A percentile compares a stretch with the other conserved stretches of the same genome.
Conservation (phyloP, 495 filamentous ascomycete species). For the Annulohypoxylon stygium region DNA sequence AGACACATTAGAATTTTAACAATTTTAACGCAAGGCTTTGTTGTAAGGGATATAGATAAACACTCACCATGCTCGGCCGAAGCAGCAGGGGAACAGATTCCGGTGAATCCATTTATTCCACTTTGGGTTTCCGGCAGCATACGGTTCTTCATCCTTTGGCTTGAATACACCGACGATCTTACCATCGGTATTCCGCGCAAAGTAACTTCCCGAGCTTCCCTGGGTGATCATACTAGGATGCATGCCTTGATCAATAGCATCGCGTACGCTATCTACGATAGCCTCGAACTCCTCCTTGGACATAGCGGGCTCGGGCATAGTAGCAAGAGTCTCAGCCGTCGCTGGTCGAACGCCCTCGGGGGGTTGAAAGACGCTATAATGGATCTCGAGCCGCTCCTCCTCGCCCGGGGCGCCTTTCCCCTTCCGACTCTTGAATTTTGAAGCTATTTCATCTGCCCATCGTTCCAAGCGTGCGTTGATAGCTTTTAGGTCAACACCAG, state of each 20-base stretch:
- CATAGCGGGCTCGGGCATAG: conserved; percentile 66
- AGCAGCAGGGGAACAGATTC: conserved; percentile 96
- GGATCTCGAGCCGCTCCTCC: conserved; percentile 93
- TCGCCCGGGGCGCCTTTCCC: conserved; percentile 79
- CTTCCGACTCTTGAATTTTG: conserved; percentile 90
- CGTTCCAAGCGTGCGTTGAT: conserved; percentile 96
- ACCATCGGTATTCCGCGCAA: conserved; percentile 89
- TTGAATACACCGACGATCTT: conserved; percentile 99
- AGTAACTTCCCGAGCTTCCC: conserved; percentile 97
- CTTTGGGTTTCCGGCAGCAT: conserved; percentile 90
- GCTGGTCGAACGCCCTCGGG: conserved; percentile 85
- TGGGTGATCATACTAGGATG: conserved; percentile 97
- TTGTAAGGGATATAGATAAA: not conserved
- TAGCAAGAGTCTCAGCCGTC: conserved; percentile 78
- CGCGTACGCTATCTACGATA: conserved; percentile 87
- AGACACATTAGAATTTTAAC: conserved; percentile 23
- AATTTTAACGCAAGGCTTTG: not conserved
- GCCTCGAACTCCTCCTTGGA: conserved; percentile 86
- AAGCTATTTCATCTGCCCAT: conserved; percentile 98
- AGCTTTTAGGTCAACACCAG: conserved; percentile 96
- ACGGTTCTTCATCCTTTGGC: conserved; percentile 98
- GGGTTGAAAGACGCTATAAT: conserved; percentile 95
- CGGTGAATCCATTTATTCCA: conserved; percentile 97
- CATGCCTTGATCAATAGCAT: conserved; percentile 90
- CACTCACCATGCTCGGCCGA: conserved; percentile 85